phyloP scores from a whole-genome alignment of 1,284 basidiomycete species.

The Lentinus polychrous region DNA sequence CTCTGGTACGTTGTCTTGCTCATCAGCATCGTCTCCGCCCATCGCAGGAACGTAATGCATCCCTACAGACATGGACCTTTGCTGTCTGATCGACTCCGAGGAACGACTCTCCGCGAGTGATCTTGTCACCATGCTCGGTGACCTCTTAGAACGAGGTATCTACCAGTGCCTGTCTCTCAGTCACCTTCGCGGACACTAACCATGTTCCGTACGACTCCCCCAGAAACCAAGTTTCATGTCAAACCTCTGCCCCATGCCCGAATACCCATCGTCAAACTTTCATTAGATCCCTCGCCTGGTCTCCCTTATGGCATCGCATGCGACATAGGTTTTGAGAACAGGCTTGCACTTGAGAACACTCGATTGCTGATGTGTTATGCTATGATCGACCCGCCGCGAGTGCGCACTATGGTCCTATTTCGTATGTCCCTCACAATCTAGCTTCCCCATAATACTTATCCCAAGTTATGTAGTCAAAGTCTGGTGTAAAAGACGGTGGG shows the following conservation, averaged over 20 bases:
- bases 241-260: conserved; percentile 95
- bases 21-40: background rate
- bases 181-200: conserved; percentile 3
- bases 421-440: conserved; percentile 46
- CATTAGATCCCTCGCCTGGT: conserved; percentile 84
- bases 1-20: conserved; percentile 58
- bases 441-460: background rate
- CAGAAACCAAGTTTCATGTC: conserved; percentile 96
- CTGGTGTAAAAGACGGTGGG: conserved; percentile 91
- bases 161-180: conserved; percentile 17
- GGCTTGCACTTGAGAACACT: conserved; percentile 95
- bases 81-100: conserved; percentile 87
- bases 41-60: conserved; percentile 4
- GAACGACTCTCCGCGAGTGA: conserved; percentile 76
- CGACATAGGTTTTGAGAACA: conserved; percentile 98
- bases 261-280: conserved; percentile 98
- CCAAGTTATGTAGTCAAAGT: conserved; percentile 73
- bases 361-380: conserved; percentile 95
- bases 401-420: conserved; percentile 93
- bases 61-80: conserved; percentile 92
- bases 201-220: conserved; percentile 2
- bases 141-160: conserved; percentile 89
- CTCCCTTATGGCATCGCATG: conserved; percentile 90
- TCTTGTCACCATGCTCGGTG: conserved; percentile 90
- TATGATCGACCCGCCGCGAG: conserved; percentile 91